Evolutionary conservation across 1,284 basidiomycete species (phyloP), one percentile per base, ranked within the genome.

Genomic region (Irpex sp.): DNA sequence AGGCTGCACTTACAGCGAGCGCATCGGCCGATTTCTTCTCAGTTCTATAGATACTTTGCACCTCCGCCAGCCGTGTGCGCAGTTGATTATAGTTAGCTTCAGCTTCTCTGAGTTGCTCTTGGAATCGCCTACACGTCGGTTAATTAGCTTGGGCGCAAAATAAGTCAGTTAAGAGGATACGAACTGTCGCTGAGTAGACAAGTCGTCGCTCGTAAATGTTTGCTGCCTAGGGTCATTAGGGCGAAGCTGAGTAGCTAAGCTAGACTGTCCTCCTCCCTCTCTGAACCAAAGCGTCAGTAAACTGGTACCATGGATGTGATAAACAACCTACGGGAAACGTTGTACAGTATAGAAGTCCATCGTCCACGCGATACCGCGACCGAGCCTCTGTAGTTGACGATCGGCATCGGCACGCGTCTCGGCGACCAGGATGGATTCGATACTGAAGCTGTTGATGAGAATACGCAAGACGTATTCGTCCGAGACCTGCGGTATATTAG

Each of bases 391-490:
- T 47, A 91, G 78, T 45, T 80, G 71, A 0, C 76, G 64, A 62
- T 93, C 83, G 2, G 82, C 91, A 28, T 85, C 82, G 1, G 69
- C 69, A 74, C 90, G 89, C 7, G 74, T 83, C 1, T 69, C 69
- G 0, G 89, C 85, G 10, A 98, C 80, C 3, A 93, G 75, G 2
- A 81, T 82, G 16, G 81, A 78, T 73, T 99, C 96, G 59, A 98
- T 92, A 49, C 74, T 75, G 19, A 75, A 75, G 47, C 81, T 76
- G 72, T 94, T 93, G 74, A 98, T 88, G 45, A 99, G 74, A 57
- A 96, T 81, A 56, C 94, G 92, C 33, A 87, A 78, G 3, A 96
- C 90, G 61, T 86, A 87, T 52, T 83, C 82, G 66, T 96, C 79
- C 14, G 84, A 80, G 66, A 96, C 80, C 92, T 97, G 39, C 6